Conservation (phyloP, 2,329 filamentous ascomycete genomes). For the Fusarium sambucinum region DNA sequence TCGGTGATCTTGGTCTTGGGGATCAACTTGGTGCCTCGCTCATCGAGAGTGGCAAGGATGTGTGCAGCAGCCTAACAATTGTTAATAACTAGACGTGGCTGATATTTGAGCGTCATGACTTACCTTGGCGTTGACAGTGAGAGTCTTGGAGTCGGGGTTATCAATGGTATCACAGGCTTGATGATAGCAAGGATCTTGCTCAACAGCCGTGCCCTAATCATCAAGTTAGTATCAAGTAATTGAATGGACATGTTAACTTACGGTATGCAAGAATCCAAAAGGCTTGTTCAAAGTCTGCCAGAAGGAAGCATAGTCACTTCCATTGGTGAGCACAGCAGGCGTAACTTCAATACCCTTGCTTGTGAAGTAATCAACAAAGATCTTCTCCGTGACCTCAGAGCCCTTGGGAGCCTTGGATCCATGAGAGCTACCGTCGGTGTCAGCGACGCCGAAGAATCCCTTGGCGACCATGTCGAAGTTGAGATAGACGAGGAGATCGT, state of each 20-base stretch:
- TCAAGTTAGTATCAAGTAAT: fast-evolving
- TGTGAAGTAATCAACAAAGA: conserved; percentile 46
- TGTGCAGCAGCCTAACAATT: conserved; percentile 59
- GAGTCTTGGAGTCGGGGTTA: conserved; percentile 53
- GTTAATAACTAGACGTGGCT: not conserved
- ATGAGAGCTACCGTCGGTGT: conserved; percentile 44
- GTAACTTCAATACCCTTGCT: conserved; percentile 50
- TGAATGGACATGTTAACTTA: fast-evolving
- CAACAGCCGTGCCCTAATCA: conserved; percentile 30
- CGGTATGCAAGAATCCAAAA: conserved; percentile 42
- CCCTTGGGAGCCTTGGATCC: conserved; percentile 46
- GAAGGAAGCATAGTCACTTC: conserved; percentile 43
- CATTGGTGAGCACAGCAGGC: conserved; percentile 52
- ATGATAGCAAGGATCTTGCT: conserved; percentile 47
- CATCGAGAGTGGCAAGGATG: conserved; percentile 50
- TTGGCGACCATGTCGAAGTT: conserved; percentile 45
- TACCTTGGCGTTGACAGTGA: conserved; percentile 47
- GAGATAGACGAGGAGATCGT: conserved; percentile 39
- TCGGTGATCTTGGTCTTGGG: conserved; percentile 44
- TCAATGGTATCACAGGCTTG: conserved; percentile 54
- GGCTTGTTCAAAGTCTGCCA: conserved; percentile 49
- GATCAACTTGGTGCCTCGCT: conserved; percentile 43
- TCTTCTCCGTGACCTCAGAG: conserved; percentile 46
- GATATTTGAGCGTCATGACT: fast-evolving
- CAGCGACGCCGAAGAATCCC: conserved; percentile 41